phyloP scores from a whole-genome alignment of 768 basidiomycete genomes.

The Boletus bicolor region DNA sequence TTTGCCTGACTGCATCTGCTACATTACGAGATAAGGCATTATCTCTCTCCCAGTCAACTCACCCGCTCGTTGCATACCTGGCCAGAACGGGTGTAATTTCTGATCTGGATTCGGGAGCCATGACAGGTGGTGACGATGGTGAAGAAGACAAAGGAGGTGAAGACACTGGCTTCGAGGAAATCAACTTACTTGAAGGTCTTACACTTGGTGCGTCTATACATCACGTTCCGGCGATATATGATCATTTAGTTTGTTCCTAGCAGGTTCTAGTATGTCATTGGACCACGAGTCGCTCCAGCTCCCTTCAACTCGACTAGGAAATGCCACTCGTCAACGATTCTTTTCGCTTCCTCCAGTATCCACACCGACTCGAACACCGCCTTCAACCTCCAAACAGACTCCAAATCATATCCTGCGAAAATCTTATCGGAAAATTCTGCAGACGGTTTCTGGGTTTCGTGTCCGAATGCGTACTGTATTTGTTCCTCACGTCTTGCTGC shows the following conservation, averaged over 20 bases:
- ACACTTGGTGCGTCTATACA: constrained; percentile 47
- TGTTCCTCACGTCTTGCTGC: constrained; percentile 77
- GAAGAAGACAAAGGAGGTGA: constrained; percentile 37
- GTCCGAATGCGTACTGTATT: constrained; percentile 95
- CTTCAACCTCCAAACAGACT: constrained; percentile 45
- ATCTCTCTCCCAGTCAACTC: constrained; percentile 39
- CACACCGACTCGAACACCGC: constrained; percentile 41
- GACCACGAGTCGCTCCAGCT: constrained; percentile 42
- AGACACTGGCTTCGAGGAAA: constrained; percentile 57
- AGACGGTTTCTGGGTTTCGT: constrained; percentile 77
- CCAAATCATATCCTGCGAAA: constrained; percentile 74
- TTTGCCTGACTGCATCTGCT: constrained; percentile 81
- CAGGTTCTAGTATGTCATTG: constrained; percentile 47
- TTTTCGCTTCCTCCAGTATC: constrained; percentile 58
- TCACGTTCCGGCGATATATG: neutral
- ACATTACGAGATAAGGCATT: constrained; percentile 82
- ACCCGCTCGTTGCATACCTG: constrained; percentile 32
- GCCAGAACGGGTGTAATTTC: constrained; percentile 14
- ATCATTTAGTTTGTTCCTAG: neutral
- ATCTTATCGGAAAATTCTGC: constrained; percentile 77
- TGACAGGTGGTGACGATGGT: constrained; percentile 6
- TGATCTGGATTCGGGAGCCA: constrained; percentile 5
- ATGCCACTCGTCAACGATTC: constrained; percentile 60
- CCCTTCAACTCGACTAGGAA: constrained; percentile 70
- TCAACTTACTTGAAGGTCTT: constrained; percentile 66